These are phyloP conservation scores for Hyaloscypha finlandica DNA, from an alignment of 495 filamentous ascomycete species.

Conservation along the genomic window DNA sequence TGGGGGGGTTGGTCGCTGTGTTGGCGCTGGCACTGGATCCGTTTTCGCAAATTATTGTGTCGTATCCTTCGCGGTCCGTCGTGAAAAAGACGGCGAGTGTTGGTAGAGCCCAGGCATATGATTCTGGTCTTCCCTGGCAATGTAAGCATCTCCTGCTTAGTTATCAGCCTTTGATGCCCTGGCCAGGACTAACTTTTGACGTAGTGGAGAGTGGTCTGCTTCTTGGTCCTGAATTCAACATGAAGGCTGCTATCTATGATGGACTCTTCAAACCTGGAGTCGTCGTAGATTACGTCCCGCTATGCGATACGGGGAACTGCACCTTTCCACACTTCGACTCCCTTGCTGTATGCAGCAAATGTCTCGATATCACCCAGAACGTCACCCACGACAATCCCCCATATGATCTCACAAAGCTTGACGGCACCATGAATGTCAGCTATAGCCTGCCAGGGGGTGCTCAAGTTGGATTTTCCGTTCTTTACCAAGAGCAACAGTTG, in stretches of 20 bases:
- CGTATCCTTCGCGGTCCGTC: not conserved
- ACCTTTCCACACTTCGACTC: conserved; percentile 1
- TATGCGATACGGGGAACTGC: conserved; percentile 7
- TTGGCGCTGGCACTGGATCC: not conserved
- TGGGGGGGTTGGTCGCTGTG: not conserved
- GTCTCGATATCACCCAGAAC: conserved; percentile 1
- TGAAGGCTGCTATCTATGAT: conserved; percentile 6
- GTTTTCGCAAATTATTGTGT: not conserved
- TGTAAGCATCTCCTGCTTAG: not conserved
- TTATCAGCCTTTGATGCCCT: not conserved
- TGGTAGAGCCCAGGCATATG: conserved; percentile 6
- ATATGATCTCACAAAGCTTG: not conserved
- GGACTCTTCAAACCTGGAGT: not conserved
- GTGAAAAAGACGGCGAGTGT: not conserved
- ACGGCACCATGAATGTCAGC: not conserved
- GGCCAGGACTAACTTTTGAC: not conserved
- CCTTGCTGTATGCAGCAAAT: conserved; percentile 13
- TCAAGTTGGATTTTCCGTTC: not conserved
- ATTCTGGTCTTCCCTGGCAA: not conserved
- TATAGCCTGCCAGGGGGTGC: conserved; percentile 3
- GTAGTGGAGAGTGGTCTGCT: not conserved
- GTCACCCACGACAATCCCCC: not conserved
- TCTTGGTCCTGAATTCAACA: not conserved
- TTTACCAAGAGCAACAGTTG: not conserved
- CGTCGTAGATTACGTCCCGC: not conserved